Conservation (phyloP, 2,329 filamentous ascomycete species). For the Neurospora sp. region DNA sequence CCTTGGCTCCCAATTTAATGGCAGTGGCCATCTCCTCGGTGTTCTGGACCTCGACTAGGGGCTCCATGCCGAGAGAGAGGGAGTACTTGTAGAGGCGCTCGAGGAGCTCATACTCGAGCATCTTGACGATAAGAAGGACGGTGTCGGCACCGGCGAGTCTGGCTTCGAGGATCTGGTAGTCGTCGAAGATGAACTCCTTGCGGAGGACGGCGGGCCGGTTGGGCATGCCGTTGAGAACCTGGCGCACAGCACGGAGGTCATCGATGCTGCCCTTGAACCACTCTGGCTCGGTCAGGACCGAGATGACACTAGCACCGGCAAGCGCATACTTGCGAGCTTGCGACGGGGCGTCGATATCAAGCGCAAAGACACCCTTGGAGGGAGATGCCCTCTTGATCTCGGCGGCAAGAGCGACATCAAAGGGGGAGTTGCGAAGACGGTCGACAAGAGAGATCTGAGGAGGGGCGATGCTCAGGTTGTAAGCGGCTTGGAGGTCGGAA, state of each 20-base stretch:
- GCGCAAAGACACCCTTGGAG: slow-evolving; percentile 88
- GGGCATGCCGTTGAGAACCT: slow-evolving; percentile 81
- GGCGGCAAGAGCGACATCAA: slow-evolving; percentile 86
- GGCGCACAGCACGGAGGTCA: slow-evolving; percentile 76
- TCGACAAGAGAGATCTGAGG: slow-evolving; percentile 72
- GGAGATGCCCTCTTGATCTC: slow-evolving; percentile 96
- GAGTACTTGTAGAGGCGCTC: slow-evolving; percentile 81
- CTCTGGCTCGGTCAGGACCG: slow-evolving; percentile 94
- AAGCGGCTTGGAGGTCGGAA: slow-evolving; percentile 75
- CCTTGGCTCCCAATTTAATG: slow-evolving; percentile 75
- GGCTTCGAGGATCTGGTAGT: slow-evolving; percentile 96
- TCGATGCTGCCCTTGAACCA: slow-evolving; percentile 99
- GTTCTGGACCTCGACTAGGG: slow-evolving; percentile 92
- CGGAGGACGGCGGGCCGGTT: slow-evolving; percentile 85
- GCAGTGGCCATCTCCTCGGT: slow-evolving; percentile 86
- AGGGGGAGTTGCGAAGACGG: slow-evolving; percentile 70
- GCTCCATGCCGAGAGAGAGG: slow-evolving; percentile 87
- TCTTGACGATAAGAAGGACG: slow-evolving; percentile 93
- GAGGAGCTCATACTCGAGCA: slow-evolving; percentile 70
- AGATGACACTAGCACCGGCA: slow-evolving; percentile 92
- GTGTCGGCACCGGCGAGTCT: slow-evolving; percentile 89
- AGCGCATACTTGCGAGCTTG: slow-evolving; percentile 89
- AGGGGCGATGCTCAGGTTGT: slow-evolving; percentile 74
- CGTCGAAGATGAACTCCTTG: slow-evolving; percentile 96
- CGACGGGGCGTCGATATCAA: slow-evolving; percentile 75